Evolutionary conservation across 331 rosid genomes (phyloP), one percentile per base, ranked within the genome.

Genomic region (Malus hybrid): DNA sequence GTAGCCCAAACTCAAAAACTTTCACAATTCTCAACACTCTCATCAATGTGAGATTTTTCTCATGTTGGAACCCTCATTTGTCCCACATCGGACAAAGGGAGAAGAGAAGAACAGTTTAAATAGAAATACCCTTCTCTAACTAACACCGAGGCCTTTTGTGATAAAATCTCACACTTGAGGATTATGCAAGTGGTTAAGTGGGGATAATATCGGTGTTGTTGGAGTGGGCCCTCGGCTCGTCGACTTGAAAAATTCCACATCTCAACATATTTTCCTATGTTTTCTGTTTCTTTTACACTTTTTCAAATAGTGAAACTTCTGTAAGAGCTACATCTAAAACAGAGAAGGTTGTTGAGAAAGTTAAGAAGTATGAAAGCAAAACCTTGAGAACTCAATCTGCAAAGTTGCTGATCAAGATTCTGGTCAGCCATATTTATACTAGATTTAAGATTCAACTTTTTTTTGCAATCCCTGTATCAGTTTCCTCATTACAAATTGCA

Each of bases 351-450:
- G 71, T 31, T 31, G 80, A 71, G 83, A 86, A 86, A 80, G 65
- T 71, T 12, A 12, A 64, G 71, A 86, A 86, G 83, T 60, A 74
- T 69, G 86, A 81, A 27, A 59, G 75, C 83, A 93, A 93, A 76
- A 89, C 81, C 73, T 3, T 16, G 22, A 87, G 97, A 82, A 88
- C 85, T 55, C 93, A 84, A 62, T 91, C 96, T 48, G 96, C 97
- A 0, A 91, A 91, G 83, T 57, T 82, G 52, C 88, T 93, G 27
- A 91, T 89, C 44, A 87, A 42, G 52, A 70, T 76, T 70, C 24
- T 39, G 27, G 13, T 14, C 18, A 32, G 52, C 68, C 39, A 80
- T 50, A 33, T 34, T 48, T 34, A 61, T 11, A 22, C 11, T 20
- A 67, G 31, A 29, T 29, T 68, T 16, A 12, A 60, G 71, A 34